These are phyloP conservation scores for Penicillium sp. DNA, from an alignment of 2,329 filamentous ascomycete species.

Conservation along the genomic window DNA sequence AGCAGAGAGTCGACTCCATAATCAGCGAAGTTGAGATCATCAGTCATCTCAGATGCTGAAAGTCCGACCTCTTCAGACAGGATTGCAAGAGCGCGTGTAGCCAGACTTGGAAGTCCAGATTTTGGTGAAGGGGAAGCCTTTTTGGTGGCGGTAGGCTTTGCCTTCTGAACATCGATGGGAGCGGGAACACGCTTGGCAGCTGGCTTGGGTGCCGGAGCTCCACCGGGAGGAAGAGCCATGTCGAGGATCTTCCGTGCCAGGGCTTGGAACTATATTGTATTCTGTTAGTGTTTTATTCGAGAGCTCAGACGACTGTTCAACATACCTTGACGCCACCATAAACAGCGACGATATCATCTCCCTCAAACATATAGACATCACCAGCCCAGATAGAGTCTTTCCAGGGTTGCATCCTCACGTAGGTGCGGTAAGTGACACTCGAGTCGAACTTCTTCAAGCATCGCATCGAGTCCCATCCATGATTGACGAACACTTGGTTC, in stretches of 20 bases:
- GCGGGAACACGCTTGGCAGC: constrained; percentile 24
- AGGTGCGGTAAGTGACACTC: constrained; percentile 57
- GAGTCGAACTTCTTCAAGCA: constrained; percentile 54
- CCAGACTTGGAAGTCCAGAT: constrained; percentile 33
- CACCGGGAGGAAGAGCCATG: constrained; percentile 41
- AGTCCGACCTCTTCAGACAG: constrained; percentile 54
- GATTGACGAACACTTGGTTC: constrained; percentile 61
- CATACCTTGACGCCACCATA: constrained; percentile 47
- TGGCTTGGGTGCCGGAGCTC: constrained; percentile 25
- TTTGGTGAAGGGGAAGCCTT: constrained; percentile 31
- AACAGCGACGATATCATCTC: constrained; percentile 59
- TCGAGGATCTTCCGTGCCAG: constrained; percentile 44
- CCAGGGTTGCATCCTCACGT: constrained; percentile 60
- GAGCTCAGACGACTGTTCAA: not conserved
- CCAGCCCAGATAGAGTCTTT: constrained; percentile 56
- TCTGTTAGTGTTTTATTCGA: constrained; percentile 10
- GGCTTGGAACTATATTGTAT: constrained; percentile 40
- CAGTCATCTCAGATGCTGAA: constrained; percentile 58
- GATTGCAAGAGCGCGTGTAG: constrained; percentile 40
- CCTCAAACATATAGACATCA: constrained; percentile 61
- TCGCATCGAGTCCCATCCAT: constrained; percentile 62
- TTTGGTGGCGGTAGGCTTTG: constrained; percentile 25
- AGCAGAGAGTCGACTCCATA: constrained; percentile 63
- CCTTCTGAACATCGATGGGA: constrained; percentile 31
- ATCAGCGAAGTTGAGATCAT: constrained; percentile 61